Evolutionary conservation across 305 asterid species (phyloP), one percentile per base, ranked within the genome.

Genomic region (Fraxinus ornus): DNA sequence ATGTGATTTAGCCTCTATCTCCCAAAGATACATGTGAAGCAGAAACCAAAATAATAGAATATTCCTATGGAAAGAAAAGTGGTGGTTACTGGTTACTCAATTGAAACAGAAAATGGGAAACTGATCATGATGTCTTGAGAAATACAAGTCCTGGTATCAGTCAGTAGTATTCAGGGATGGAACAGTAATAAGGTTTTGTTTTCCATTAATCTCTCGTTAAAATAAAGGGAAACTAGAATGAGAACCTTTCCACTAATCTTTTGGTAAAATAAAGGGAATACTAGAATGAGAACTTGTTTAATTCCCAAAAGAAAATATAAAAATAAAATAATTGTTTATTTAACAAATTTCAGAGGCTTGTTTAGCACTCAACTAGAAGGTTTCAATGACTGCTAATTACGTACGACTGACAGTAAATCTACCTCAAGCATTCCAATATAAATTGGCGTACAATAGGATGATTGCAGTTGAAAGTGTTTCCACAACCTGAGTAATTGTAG

Each of bases 401-500:
- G 7, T 10, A 44, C 1, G 19, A 75, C 76, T 79, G 76, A 52
- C 71, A 71, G 87, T 47, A 80, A 84, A 80, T 79, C 70, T 88
- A 94, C 99, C 98, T 91, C 91, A 96, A 88, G 90, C 97, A 94
- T 79, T 96, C 99, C 89, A 92, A 79, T 78, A 96, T 91, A 90
- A 94, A 93, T 83, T 96, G 98, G 0, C 98, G 97, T 84, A 91
- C 98, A 78, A 90, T 73, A 41, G 98, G 97, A 87, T 96, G 98
- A 86, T 96, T 96, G 94, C 99, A 94, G 88, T 94, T 96, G 93
- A 96, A 90, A 78, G 99, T 96, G 84, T 96, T 96, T 86, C 99
- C 99, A 86, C 99, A 96, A 80, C 99, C 99, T 78, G 99, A 93
- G 89, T 96, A 96, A 87, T 96, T 96, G 88, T 96, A 96, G 86